These are phyloP conservation scores for Jaapia argillacea DNA, from an alignment of 768 basidiomycete genomes.

Conservation along the genomic window DNA sequence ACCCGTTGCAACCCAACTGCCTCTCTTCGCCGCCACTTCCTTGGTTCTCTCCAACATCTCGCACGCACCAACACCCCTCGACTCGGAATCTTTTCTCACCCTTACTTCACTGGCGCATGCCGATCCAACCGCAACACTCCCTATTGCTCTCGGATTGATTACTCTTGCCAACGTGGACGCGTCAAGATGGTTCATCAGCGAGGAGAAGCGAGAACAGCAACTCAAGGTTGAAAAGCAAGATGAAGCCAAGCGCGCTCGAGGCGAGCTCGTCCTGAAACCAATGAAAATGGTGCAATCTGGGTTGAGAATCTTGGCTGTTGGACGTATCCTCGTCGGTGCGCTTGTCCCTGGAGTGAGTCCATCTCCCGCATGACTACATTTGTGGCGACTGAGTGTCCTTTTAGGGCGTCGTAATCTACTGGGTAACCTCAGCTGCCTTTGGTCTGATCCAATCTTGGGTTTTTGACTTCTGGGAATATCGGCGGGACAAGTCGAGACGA, in stretches of 20 bases:
- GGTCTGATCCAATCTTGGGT: slow-evolving; percentile 69
- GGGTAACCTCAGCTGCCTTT: slow-evolving; percentile 68
- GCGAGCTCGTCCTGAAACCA: slow-evolving; percentile 35
- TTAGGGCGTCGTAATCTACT: slow-evolving; percentile 64
- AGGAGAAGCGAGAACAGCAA: slow-evolving; percentile 42
- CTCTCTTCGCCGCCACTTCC: slow-evolving; percentile 62
- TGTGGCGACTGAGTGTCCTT: slow-evolving; percentile 4
- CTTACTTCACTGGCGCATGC: slow-evolving; percentile 60
- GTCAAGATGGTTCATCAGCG: slow-evolving; percentile 59
- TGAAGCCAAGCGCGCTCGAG: slow-evolving; percentile 30
- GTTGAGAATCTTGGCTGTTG: slow-evolving; percentile 48
- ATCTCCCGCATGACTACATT: background rate
- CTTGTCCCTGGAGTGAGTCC: slow-evolving; percentile 61
- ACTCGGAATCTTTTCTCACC: slow-evolving; percentile 70
- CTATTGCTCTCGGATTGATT: slow-evolving; percentile 60
- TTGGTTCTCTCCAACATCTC: slow-evolving; percentile 46
- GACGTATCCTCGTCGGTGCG: slow-evolving; percentile 56
- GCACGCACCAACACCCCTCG: slow-evolving; percentile 51
- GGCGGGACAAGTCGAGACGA: slow-evolving; percentile 21
- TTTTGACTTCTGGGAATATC: slow-evolving; percentile 53
- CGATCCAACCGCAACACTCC: slow-evolving; percentile 61
- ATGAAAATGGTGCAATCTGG: slow-evolving; percentile 41
- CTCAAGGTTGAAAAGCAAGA: slow-evolving; percentile 36
- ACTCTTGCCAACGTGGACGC: slow-evolving; percentile 78
- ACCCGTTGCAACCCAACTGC: slow-evolving; percentile 59